Evolutionary conservation across 106 monocot species (phyloP), one percentile per base, ranked within the genome.

Genomic region (Hemerocallis citrina): DNA sequence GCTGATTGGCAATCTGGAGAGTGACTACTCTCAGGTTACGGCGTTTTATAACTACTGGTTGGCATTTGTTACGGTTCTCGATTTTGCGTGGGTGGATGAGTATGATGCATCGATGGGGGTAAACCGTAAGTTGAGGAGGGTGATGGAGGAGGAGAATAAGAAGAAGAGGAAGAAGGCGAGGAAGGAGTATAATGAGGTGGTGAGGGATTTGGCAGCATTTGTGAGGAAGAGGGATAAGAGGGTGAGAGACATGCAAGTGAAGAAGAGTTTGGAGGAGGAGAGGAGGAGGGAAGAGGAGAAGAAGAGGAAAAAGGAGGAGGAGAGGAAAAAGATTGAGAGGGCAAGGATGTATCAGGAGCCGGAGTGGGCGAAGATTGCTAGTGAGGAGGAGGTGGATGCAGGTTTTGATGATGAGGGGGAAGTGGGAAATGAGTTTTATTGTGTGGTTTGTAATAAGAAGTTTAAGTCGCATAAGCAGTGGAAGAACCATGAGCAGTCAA

Each of bases 401-500:
- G 71, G 55, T 0, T 72, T 76, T 2, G 75, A 71, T 17, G 75
- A 72, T 22, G 28, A 31, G 19, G 50, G 30, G 24, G 77, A 64
- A 61, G 75, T 72, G 47, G 76, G 74, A 36, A 60, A 65, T 23
- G 91, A 92, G 39, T 73, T 98, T 8, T 92, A 98, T 69, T 98
- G 98, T 42, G 88, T 98, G 15, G 88, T 65, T 16, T 98, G 98
- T 61, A 82, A 68, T 61, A 98, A 93, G 65, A 93, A 93, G 67
- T 93, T 93, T 50, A 93, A 89, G 74, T 93, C 93, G 0, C 85
- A 93, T 59, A 93, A 89, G 79, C 93, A 93, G 64, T 93, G 93
- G 93, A 93, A 85, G 77, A 93, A 93, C 52, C 93, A 93, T 30
- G 93, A 93, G 79, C 93, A 93, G 64, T 98, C 98, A 1, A 98